These are phyloP conservation scores for Yamadazyma takamatsuzukensis DNA, from an alignment of 805 yeast genomes.

Conservation along the genomic window DNA sequence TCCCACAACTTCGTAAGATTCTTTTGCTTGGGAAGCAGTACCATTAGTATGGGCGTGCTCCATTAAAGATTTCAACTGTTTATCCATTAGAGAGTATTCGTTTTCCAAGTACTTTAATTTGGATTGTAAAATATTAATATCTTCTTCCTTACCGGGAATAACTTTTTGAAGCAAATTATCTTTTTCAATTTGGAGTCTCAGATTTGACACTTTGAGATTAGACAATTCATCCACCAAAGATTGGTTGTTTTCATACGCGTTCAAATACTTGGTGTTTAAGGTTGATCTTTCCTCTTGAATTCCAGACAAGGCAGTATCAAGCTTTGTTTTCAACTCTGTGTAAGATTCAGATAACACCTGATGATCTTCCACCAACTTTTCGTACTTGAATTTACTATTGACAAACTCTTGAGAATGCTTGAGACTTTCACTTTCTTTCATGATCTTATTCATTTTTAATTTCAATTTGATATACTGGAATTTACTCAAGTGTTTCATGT, in stretches of 20 bases:
- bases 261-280: constrained; percentile 8
- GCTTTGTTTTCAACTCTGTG: constrained; percentile 10
- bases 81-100: constrained; percentile 3
- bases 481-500: constrained; percentile 39
- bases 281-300: constrained; percentile 9
- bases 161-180: constrained; percentile 12
- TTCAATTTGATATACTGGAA: constrained; percentile 12
- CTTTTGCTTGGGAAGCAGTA: background rate
- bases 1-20: constrained; percentile 1
- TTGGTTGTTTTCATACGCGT: constrained; percentile 1
- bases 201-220: background rate
- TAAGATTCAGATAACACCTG: background rate
- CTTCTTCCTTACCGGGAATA: constrained; percentile 21
- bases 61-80: constrained; percentile 1
- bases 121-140: constrained; percentile 16
- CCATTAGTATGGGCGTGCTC: background rate
- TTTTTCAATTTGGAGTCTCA: constrained; percentile 4
- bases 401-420: background rate
- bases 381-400: constrained; percentile 2
- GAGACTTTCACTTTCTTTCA: constrained; percentile 5
- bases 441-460: constrained; percentile 9
- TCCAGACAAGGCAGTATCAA: constrained; percentile 1
- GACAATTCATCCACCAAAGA: constrained; percentile 2
- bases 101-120: constrained; percentile 12
- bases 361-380: constrained; percentile 1